phyloP scores from a whole-genome alignment of 1,139 yeast species.

The Trichomonascaceae sp. region DNA sequence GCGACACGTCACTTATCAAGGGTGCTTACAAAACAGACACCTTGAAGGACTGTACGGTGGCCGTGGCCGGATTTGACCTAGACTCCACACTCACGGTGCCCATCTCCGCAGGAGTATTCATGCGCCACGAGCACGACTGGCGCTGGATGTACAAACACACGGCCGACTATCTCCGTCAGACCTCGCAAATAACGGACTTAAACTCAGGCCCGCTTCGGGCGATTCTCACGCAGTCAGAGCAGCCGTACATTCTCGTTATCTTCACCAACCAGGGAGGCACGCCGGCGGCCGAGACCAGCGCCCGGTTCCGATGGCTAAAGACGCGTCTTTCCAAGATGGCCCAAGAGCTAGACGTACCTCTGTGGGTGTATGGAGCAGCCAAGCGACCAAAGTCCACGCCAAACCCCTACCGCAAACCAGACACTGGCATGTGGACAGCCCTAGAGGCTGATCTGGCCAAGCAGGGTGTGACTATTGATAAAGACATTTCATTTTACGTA shows the following conservation, averaged over 20 bases:
- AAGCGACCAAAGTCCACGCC: conserved; percentile 14
- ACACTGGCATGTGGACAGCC: conserved; percentile 53
- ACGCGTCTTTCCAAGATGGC: conserved; percentile 33
- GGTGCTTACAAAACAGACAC: no score
- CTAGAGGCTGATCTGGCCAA: conserved; percentile 28
- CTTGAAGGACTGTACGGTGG: no score
- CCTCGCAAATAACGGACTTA: neutral
- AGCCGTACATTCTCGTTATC: conserved; percentile 38
- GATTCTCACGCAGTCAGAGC: neutral
- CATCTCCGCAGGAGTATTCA: conserved; percentile 42
- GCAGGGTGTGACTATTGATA: conserved; percentile 22
- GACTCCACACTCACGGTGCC: conserved; percentile 61
- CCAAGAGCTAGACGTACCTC: conserved; percentile 19
- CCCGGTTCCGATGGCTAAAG: conserved; percentile 39
- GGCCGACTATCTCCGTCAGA: neutral
- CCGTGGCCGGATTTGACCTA: conserved; percentile 58
- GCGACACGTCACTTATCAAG: no score
- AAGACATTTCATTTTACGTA: conserved; percentile 47
- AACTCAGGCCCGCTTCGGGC: neutral
- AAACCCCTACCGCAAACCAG: conserved; percentile 55
- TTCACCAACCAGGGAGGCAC: conserved; percentile 84
- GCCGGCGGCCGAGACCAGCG: conserved; percentile 31
- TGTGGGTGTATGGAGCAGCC: conserved; percentile 47
- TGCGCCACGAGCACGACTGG: conserved; percentile 58
- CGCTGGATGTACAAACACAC: conserved; percentile 33